Evolutionary conservation across 768 basidiomycete genomes (phyloP), one percentile per base, ranked within the genome.

Genomic region (Lactarius sanguifluus): DNA sequence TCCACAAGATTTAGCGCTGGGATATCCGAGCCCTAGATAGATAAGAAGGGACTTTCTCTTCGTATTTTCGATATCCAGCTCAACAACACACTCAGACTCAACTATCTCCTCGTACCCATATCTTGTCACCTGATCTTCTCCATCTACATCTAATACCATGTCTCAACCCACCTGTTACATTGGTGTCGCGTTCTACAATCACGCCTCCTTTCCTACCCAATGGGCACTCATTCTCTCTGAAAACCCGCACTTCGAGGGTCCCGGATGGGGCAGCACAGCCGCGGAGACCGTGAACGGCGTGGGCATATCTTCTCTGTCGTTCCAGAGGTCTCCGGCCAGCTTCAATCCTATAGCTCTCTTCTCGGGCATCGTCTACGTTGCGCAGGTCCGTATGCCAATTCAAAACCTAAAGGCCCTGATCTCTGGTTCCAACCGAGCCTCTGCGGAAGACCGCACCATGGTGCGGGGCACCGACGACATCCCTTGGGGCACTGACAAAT

Each of bases 171-270:
- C 38, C 20, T 59, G 58, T 23, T 30, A 64, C n/a, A 4, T 64
- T 1, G 64, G 58, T 3, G 9, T 64, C 16, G 58, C 64, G 7
- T 59, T 59, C 15, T 59, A 40, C 41, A n/a, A 52, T 16, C 18
- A n/a, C 5, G 34, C 36, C 16, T 30, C 28, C 38, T 59, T 59
- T 20, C 58, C 64, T 5, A 34, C 58, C 0, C 64, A 64, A 25
- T 64, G 64, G 64, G 57, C 58, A 5, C 47, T 64, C 3, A 25
- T 64, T 1, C 58, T 64, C 12, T 54, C 64, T 1, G 38, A 52
- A 5, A 43, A 34, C 5, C 38, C 58, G 5, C 47, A 59, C 6
- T 64, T 64, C 38, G 20, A 43, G 18, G 57, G 64, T 13, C 50
- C 5, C 13, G 28, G 59, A 30, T 64, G 58, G 64, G 50, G 58